Conservation (phyloP, 352 stramenopile species). For the Globisporangium echinulatum region DNA sequence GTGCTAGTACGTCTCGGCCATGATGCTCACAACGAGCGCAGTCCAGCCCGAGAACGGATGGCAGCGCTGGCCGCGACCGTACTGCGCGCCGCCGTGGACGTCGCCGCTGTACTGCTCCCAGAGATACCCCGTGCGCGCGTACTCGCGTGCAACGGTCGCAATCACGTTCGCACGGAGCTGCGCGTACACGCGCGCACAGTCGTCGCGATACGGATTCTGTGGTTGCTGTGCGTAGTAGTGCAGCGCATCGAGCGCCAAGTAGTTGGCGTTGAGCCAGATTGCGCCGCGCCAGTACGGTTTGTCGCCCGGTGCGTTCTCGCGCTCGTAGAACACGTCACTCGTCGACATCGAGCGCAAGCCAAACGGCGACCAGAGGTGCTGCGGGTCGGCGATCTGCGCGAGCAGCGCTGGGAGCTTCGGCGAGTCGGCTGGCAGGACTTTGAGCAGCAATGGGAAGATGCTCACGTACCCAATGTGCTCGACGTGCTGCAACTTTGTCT, state of each 20-base stretch:
- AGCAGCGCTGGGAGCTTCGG: slow-evolving; percentile 56
- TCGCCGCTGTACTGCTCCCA: slow-evolving; percentile 93
- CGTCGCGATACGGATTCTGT: slow-evolving; percentile 32
- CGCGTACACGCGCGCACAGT: slow-evolving; percentile 40
- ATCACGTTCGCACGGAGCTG: slow-evolving; percentile 59
- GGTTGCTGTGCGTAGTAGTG: slow-evolving; percentile 61
- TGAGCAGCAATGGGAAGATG: slow-evolving; percentile 81
- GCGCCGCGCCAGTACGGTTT: slow-evolving; percentile 91
- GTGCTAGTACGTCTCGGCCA: slow-evolving; percentile 85
- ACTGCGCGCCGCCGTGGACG: slow-evolving; percentile 27
- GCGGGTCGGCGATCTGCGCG: slow-evolving; percentile 45
- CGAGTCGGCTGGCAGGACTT: slow-evolving; percentile 60
- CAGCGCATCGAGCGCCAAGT: slow-evolving; percentile 82
- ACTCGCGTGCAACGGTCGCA: slow-evolving; percentile 65
- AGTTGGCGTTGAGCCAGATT: slow-evolving; percentile 95
- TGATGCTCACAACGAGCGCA: slow-evolving; percentile 89
- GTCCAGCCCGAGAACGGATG: slow-evolving; percentile 95
- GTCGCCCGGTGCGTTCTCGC: slow-evolving; percentile 86
- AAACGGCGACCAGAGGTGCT: slow-evolving; percentile 72
- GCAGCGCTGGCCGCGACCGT: slow-evolving; percentile 81
- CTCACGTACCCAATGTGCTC: slow-evolving; percentile 85
- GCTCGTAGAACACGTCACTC: slow-evolving; percentile 79
- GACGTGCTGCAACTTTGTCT: slow-evolving; percentile 62
- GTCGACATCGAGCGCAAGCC: slow-evolving; percentile 86
- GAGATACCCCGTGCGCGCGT: slow-evolving; percentile 84